Evolutionary conservation across 805 yeast genomes (phyloP).

Genomic region (Sugiyamaella marilandica): DNA sequence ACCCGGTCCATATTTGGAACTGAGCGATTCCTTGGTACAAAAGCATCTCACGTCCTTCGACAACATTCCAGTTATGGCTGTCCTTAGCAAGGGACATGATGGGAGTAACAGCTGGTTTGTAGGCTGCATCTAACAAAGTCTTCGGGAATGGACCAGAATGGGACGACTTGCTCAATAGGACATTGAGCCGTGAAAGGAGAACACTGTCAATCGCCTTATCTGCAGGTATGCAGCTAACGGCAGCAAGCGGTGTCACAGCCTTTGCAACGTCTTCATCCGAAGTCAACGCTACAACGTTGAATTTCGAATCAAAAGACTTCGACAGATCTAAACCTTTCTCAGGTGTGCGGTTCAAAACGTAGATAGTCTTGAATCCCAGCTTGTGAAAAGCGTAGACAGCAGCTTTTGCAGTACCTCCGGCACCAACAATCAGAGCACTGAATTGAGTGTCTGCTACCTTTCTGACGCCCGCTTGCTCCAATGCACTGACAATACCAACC

Average conservation of each 20-base stretch:
- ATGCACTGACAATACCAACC: slow-evolving; percentile 76
- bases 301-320: slow-evolving; percentile 54
- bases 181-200: slow-evolving; percentile 46
- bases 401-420: slow-evolving; percentile 97
- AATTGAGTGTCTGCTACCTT: slow-evolving; percentile 29
- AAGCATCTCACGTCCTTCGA: slow-evolving; percentile 88
- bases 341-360: slow-evolving; percentile 73
- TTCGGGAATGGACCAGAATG: slow-evolving; percentile 41
- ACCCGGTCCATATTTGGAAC: slow-evolving; percentile 62
- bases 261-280: slow-evolving; percentile 42
- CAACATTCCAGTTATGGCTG: slow-evolving; percentile 65
- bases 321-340: slow-evolving; percentile 59
- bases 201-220: slow-evolving; percentile 59
- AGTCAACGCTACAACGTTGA: slow-evolving; percentile 48
- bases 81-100: slow-evolving; percentile 71
- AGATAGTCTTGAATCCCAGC: slow-evolving; percentile 73
- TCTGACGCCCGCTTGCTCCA: slow-evolving; percentile 48
- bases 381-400: slow-evolving; percentile 80
- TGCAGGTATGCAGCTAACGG: slow-evolving; percentile 81
- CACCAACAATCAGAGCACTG: slow-evolving; percentile 81
- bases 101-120: slow-evolving; percentile 84
- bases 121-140: slow-evolving; percentile 83
- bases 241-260: slow-evolving; percentile 46
- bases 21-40: slow-evolving; percentile 92
- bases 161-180: slow-evolving; percentile 41